Percentiles rank a stretch among this genome's conserved stretches.
These are phyloP conservation scores for Pedinophyceae sp. DNA, from an alignment of 139 green algal species.

Conservation along the genomic window DNA sequence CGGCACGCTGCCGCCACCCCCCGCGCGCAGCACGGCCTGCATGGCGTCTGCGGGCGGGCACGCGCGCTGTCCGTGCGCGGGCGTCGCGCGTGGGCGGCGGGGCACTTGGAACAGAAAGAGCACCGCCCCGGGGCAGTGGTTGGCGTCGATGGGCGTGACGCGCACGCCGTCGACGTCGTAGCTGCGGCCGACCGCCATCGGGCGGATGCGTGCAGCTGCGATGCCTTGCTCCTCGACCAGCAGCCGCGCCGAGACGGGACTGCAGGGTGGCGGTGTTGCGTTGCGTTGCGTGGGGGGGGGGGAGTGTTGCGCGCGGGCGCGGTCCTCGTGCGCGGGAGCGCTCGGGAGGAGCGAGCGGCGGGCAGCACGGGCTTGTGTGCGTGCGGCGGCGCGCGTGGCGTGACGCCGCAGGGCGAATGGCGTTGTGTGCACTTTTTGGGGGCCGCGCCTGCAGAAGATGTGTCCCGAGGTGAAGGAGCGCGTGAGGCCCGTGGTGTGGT, in stretches of 20 bases:
- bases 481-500: conserved; percentile 42
- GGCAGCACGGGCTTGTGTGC: no score
- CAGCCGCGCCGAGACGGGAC: conserved; percentile 15
- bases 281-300: conserved; percentile 14
- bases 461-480: neutral
- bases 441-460: neutral
- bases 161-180: conserved; percentile 21
- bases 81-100: neutral
- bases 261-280: conserved; percentile 5
- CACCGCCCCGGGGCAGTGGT: conserved; percentile 56
- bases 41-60: no score
- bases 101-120: conserved; percentile 53
- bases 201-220: conserved; percentile 9
- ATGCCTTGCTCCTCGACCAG: conserved; percentile 30
- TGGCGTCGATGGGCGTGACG: conserved; percentile 52
- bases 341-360: neutral
- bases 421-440: no score
- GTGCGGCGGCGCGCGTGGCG: no score
- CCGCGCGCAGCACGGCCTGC: no score
- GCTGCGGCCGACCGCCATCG: conserved; percentile 17
- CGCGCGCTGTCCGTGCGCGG: no score
- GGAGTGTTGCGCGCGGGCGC: neutral
- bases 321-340: neutral
- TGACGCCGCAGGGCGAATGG: no score
- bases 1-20: neutral